Base-by-base conservation (phyloP, 2,329 filamentous ascomycete species). In the Penicillium paneum region DNA sequence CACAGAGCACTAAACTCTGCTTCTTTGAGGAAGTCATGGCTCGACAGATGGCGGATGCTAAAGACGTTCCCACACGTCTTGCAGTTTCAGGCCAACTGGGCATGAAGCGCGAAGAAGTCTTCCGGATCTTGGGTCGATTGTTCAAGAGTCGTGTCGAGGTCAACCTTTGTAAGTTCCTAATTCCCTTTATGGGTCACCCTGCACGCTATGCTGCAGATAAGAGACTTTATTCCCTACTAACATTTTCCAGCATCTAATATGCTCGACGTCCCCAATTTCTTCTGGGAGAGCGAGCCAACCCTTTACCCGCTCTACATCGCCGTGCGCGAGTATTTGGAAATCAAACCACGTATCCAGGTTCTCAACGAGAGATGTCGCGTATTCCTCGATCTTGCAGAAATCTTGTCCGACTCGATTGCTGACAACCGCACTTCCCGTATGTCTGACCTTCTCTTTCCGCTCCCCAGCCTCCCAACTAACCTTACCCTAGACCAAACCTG, bases 11-110 rank as follows among this genome's bases (percentile, higher is more conserved):
- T 0, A 97, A 97, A 73, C 79, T 99, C 38, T 94, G 89, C 69
- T 91, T 94, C 71, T 99, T 99, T 66, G 94, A 99, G 72, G 94
- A 96, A 74, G 84, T 89, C 54, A 97, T 99, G 93, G 88, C 89
- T 47, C 84, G 90, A 66, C 97, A 95, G 1, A 97, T 99, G 92
- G 79, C 86, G 5, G 88, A 93, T 64, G 93, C 94, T 2, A 91
- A 97, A 73, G 86, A 96, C 68, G 89, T 99, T 2, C 94, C 94
- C 3, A 91, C 93, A 67, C 84, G 87, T 52, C 80, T 99, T 32
- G 94, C 94, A 4, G 80, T 96, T 59, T 96, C 93, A 0, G 94
- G 94, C 5, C 84, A 93, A 64, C 77, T 99, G 24, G 91, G 93
- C 54, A 93, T 99, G 91, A 90, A 88, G 56, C 81, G 94, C 40